Evolutionary conservation across 73 alveolate species (phyloP), one percentile per base, ranked within the genome.

Genomic region (Chromera velia): DNA sequence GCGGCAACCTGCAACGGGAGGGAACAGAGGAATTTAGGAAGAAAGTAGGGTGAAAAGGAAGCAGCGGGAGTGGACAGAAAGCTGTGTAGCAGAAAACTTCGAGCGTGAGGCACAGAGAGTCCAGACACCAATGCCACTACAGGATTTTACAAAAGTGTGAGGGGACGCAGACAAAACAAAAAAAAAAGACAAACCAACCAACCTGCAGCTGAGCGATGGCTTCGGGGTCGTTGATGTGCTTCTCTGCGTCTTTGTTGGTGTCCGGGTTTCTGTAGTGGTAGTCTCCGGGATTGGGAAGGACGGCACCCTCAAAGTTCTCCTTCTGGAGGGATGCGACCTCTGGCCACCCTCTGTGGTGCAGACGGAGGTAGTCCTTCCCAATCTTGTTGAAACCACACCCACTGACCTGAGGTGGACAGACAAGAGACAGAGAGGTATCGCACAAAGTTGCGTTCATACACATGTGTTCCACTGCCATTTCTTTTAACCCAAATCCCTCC

Each of bases 181-280:
- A 13, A 55, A 13, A 18, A 65, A n/a, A n/a, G n/a, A n/a, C n/a
- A n/a, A 65, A 24, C 29, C 30, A 22, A 0, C 34, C 22, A 0
- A 0, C 17, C 7, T 80, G 81, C 1, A 81, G 49, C 76, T 81
- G 70, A 70, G 87, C 87, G 33, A 81, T 81, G 70, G 46, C 87
- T 70, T 64, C 72, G 33, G 87, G 87, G 48, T 81, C 87, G 70
- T 81, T 81, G 40, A 81, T 32, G 70, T 81, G 87, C 81, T 72
- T 81, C 70, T 81, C 87, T 0, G 82, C 87, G n/a, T 81, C 81
- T 13, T 13, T 40, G 55, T 40, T 40, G 55, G 55, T 40, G 55
- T 7, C 13, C 22, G 55, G 55, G 55, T 40, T 40, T 30, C 84
- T 76, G 77, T 77, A 77, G 77, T 77, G 84, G 72, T 77, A 77